Percentiles rank a stretch among this genome's conserved stretches.
phyloP scores from a whole-genome alignment of 192 early-diverging fungal species.

The Backusella mclennaniae region DNA sequence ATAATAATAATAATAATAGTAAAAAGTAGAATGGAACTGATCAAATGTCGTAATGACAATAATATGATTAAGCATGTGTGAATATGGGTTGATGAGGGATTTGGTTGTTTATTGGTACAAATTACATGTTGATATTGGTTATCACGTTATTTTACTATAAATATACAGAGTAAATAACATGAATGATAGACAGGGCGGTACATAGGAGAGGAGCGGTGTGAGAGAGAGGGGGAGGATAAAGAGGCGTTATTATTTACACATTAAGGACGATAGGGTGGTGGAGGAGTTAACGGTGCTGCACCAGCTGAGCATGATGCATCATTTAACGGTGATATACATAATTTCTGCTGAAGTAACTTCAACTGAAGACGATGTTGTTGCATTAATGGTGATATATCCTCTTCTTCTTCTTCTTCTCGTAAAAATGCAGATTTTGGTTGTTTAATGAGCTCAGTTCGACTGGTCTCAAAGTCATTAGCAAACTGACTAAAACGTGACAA shows the following conservation, averaged over 20 bases:
- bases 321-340: not conserved
- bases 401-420: not conserved
- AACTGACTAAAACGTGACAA: constrained; percentile 12
- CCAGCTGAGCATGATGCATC: not conserved
- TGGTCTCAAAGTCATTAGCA: constrained; percentile 18
- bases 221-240: not conserved
- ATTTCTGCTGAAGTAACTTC: not conserved
- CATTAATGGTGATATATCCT: not conserved
- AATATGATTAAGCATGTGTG: not conserved
- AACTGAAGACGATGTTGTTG: constrained; percentile 13
- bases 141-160: not conserved
- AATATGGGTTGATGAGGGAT: not conserved
- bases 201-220: not conserved
- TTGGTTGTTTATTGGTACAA: not conserved
- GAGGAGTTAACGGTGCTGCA: not conserved
- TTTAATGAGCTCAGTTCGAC: not conserved
- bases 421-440: not conserved
- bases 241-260: not conserved
- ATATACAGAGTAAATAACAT: not conserved
- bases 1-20: not conserved
- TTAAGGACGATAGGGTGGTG: constrained; percentile 9
- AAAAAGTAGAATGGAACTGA: not conserved
- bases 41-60: not conserved
- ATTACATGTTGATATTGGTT: not conserved
- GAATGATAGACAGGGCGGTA: not conserved